These are phyloP conservation scores for Mariannaea sp. DNA, from an alignment of 2,329 filamentous ascomycete species.

Conservation along the genomic window DNA sequence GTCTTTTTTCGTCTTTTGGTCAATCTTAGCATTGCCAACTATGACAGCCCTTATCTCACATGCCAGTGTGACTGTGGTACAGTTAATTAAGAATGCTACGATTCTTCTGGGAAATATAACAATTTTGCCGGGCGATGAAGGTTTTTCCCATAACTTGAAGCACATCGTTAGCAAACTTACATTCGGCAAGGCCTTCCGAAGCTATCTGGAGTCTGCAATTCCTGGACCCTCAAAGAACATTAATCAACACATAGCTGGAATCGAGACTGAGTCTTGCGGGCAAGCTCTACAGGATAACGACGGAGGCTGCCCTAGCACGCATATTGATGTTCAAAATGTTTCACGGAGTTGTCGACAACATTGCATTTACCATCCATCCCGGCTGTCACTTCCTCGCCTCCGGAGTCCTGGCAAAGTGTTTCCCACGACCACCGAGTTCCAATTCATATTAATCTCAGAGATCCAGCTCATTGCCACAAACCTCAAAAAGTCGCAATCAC, in stretches of 20 bases:
- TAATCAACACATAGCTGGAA: background rate
- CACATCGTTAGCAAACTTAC: slow-evolving; percentile 49
- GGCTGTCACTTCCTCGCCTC: no score
- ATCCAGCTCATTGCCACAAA: no score
- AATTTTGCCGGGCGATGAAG: slow-evolving; percentile 61
- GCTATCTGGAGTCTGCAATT: slow-evolving; percentile 15
- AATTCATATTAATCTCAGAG: no score
- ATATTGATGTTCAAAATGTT: background rate
- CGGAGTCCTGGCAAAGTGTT: no score
- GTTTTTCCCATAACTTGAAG: slow-evolving; percentile 52
- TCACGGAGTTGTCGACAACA: slow-evolving; percentile 27
- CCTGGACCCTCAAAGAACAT: background rate
- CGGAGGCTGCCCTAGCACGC: slow-evolving; percentile 17
- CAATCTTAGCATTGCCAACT: slow-evolving; percentile 79
- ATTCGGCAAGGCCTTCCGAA: slow-evolving; percentile 47
- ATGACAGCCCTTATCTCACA: slow-evolving; percentile 86
- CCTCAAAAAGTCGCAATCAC: no score
- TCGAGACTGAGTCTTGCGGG: slow-evolving; percentile 11
- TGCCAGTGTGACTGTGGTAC: slow-evolving; percentile 82
- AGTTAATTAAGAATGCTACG: slow-evolving; percentile 58
- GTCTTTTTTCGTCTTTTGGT: slow-evolving; percentile 91
- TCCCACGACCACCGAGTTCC: no score
- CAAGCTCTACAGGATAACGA: background rate
- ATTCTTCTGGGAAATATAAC: slow-evolving; percentile 62
- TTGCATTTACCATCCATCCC: background rate